A percentile compares a stretch with the other conserved stretches of the same genome.
Conservation (phyloP, 2,329 filamentous ascomycete genomes). For the Calonectria pseudoturangicola region DNA sequence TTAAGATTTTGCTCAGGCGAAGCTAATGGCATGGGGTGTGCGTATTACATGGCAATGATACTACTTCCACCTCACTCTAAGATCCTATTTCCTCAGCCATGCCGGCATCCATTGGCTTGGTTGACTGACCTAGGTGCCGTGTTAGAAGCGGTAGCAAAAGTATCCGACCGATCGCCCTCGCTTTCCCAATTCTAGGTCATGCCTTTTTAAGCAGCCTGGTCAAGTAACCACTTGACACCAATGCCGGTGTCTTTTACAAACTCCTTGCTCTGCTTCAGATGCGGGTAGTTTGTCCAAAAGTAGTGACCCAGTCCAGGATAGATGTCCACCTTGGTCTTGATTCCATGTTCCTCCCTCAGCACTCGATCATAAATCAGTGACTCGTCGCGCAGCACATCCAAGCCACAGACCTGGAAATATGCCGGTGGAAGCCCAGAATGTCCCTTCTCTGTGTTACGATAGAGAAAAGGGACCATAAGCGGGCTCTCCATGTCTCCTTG, state of each 20-base stretch:
- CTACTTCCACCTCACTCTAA: too few relatives aligned
- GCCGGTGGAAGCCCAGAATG: conserved; percentile 24
- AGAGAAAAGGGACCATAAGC: neutral
- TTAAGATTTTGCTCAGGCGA: too few relatives aligned
- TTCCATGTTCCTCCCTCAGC: conserved; percentile 24
- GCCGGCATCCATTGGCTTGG: too few relatives aligned
- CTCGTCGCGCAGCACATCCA: conserved; percentile 40
- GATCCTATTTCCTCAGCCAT: too few relatives aligned
- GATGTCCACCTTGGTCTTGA: conserved; percentile 27
- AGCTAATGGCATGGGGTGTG: too few relatives aligned
- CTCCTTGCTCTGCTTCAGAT: neutral
- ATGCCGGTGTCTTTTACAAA: conserved; percentile 12
- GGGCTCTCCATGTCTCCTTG: conserved; percentile 8
- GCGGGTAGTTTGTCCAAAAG: conserved; percentile 21
- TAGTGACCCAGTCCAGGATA: conserved; percentile 29
- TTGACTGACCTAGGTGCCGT: too few relatives aligned
- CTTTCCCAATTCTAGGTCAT: neutral
- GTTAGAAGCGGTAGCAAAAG: too few relatives aligned
- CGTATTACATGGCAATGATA: too few relatives aligned
- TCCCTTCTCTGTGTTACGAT: neutral
- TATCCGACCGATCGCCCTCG: too few relatives aligned
- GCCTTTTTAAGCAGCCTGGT: neutral
- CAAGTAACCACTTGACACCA: conserved; percentile 14
- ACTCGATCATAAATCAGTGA: conserved; percentile 40
- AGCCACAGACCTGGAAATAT: conserved; percentile 37